These are phyloP conservation scores for Lipomyces starkeyi DNA, from an alignment of 805 yeast species.

Conservation along the genomic window DNA sequence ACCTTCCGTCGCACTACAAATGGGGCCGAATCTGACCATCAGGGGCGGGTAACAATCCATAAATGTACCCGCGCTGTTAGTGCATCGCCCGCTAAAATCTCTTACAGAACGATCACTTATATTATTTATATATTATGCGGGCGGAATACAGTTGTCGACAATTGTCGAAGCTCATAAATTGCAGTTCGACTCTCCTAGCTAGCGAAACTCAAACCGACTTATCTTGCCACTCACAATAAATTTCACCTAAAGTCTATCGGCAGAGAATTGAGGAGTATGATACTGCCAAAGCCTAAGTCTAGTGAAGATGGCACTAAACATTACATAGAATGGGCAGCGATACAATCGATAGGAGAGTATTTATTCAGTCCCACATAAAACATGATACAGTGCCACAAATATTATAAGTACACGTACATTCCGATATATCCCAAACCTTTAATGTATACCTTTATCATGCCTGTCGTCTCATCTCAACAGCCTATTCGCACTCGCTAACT, in stretches of 20 bases:
- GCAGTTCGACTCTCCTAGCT: no score
- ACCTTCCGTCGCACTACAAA: no score
- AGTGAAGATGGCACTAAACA: no score
- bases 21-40: not conserved
- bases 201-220: no score
- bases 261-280: not conserved
- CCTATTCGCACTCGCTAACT: conserved; percentile 1
- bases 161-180: no score
- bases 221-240: no score
- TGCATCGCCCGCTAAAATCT: no score
- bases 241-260: no score
- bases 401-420: not conserved
- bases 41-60: not conserved
- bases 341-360: not conserved
- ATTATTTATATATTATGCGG: no score
- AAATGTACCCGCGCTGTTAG: no score
- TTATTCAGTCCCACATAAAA: not conserved
- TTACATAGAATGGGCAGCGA: not conserved
- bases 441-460: not conserved
- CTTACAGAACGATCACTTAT: no score
- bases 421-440: not conserved
- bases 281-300: not conserved
- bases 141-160: no score
- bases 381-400: not conserved
- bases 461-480: not conserved